A percentile compares a stretch with the other conserved stretches of the same genome.
Evolutionary conservation across 2,329 filamentous ascomycete species (phyloP).

Genomic region (Penicillium sp.): DNA sequence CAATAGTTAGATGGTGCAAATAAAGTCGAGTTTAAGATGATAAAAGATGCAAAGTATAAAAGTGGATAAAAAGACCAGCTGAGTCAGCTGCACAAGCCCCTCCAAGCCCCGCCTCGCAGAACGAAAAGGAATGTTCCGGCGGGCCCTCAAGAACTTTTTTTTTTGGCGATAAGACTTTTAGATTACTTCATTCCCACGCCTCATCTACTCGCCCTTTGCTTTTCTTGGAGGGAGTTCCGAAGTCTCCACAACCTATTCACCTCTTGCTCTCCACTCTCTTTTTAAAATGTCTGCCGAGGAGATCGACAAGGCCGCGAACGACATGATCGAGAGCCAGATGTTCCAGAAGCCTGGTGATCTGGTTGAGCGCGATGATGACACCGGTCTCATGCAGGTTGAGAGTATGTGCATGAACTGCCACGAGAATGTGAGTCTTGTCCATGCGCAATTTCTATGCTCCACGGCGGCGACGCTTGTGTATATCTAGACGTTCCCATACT

Average conservation of each 20-base stretch:
- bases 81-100: conserved; percentile 18
- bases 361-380: conserved; percentile 41
- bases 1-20: neutral
- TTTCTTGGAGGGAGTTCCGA: neutral
- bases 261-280: neutral
- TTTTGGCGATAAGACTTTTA: conserved; percentile 17
- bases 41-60: neutral
- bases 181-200: neutral
- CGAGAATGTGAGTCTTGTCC: conserved; percentile 61
- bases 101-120: conserved; percentile 26
- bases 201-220: neutral
- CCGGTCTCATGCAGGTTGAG: conserved; percentile 54
- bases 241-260: neutral
- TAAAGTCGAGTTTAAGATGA: no score
- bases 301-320: conserved; percentile 15
- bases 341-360: conserved; percentile 41
- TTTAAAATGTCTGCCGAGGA: conserved; percentile 30
- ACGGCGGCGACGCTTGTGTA: neutral
- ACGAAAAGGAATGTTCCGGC: conserved; percentile 33
- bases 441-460: neutral
- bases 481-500: neutral
- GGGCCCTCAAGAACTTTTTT: conserved; percentile 21
- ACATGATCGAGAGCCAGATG: conserved; percentile 22
- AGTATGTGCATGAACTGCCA: conserved; percentile 85
- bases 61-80: neutral